Conservation (phyloP, 2,329 filamentous ascomycete genomes). For the Cladosporium sp. region DNA sequence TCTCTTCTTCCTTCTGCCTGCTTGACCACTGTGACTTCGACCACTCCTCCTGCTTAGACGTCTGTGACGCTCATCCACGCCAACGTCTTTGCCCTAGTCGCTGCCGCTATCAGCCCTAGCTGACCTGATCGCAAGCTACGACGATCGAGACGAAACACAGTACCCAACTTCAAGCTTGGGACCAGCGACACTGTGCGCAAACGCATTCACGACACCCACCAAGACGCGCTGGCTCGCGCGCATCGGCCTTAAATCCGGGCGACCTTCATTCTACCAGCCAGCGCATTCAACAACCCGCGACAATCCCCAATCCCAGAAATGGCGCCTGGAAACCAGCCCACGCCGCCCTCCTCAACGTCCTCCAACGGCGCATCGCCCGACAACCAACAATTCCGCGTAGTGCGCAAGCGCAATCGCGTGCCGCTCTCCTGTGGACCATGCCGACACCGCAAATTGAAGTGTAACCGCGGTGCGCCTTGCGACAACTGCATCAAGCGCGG, state of each 20-base stretch:
- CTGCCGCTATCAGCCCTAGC: not conserved
- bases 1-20: not conserved
- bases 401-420: conserved; percentile 88
- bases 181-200: not conserved
- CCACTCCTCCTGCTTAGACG: not conserved
- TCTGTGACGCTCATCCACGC: not conserved
- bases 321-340: conserved; percentile 51
- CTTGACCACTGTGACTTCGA: not conserved
- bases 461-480: conserved; percentile 86
- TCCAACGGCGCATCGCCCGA: conserved; percentile 83
- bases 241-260: not conserved
- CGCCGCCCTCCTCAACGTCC: conserved; percentile 70
- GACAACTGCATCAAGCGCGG: conserved; percentile 92
- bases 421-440: conserved; percentile 91
- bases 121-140: not conserved
- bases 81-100: not conserved
- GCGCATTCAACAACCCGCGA: conserved; percentile 3
- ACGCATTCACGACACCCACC: not conserved
- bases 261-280: not conserved
- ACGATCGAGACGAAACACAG: not conserved
- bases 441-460: conserved; percentile 93
- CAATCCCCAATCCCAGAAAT: not conserved
- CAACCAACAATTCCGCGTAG: conserved; percentile 75
- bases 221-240: conserved; percentile 1
- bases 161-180: not conserved